These are phyloP conservation scores for Epichloe sibirici DNA, from an alignment of 2,329 filamentous ascomycete genomes.

Conservation along the genomic window DNA sequence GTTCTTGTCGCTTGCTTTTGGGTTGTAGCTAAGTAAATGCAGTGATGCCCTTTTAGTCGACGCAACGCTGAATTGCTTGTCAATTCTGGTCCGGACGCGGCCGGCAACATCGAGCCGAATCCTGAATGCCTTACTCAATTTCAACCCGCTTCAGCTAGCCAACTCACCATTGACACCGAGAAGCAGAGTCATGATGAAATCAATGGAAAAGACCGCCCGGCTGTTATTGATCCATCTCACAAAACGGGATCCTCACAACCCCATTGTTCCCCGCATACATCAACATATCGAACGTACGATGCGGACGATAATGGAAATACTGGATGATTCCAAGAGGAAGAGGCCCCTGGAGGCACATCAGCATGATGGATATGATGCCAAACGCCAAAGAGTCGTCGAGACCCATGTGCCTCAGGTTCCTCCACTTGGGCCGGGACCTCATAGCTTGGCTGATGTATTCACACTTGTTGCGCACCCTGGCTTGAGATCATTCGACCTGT, in stretches of 20 bases:
- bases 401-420: constrained; percentile 41
- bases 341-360: constrained; percentile 59
- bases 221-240: constrained; percentile 72
- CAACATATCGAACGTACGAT: constrained; percentile 75
- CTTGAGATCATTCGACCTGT: constrained; percentile 71
- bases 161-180: constrained; percentile 66
- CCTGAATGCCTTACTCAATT: constrained; percentile 71
- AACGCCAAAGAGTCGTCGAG: constrained; percentile 57
- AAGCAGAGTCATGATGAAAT: constrained; percentile 71
- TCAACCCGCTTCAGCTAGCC: constrained; percentile 79
- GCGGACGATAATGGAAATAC: constrained; percentile 63
- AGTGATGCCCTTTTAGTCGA: constrained; percentile 84
- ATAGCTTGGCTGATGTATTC: constrained; percentile 73
- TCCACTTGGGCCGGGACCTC: constrained; percentile 60
- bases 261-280: constrained; percentile 66
- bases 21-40: constrained; percentile 7
- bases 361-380: constrained; percentile 64
- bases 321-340: constrained; percentile 71
- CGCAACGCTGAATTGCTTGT: constrained; percentile 80
- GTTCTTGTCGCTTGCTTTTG: not conserved
- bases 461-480: constrained; percentile 65
- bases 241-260: constrained; percentile 75
- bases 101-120: constrained; percentile 77
- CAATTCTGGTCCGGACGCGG: constrained; percentile 69
- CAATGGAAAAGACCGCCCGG: constrained; percentile 88